A percentile compares a stretch with the other conserved stretches of the same genome.
Conservation (phyloP, 768 basidiomycete species). For the Pulveroboletus ravenelii region DNA sequence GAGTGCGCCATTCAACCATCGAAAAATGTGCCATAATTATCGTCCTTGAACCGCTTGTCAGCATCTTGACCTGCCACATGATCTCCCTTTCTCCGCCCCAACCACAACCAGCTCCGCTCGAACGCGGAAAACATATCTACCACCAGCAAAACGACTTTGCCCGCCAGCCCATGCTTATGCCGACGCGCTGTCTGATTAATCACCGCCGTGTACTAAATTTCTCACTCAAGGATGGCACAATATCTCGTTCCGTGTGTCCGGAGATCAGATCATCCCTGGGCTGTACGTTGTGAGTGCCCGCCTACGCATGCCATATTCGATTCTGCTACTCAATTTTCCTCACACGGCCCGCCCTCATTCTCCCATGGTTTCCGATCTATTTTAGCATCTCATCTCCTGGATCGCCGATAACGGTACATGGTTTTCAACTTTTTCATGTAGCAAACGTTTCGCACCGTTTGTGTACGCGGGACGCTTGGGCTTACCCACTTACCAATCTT, state of each 20-base stretch:
- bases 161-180: background rate
- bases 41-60: constrained; percentile 8
- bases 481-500: background rate
- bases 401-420: background rate
- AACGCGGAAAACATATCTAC: constrained; percentile 15
- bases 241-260: background rate
- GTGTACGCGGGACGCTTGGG: background rate
- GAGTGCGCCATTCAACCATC: background rate
- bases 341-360: constrained; percentile 1
- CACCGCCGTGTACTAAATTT: background rate
- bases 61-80: constrained; percentile 22
- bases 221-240: background rate
- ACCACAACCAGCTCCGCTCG: constrained; percentile 33
- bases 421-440: background rate
- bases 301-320: background rate
- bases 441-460: background rate
- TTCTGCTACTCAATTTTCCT: constrained; percentile 1
- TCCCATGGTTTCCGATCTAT: background rate
- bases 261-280: background rate
- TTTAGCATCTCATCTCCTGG: background rate
- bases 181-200: background rate
- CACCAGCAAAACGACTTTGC: background rate
- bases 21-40: constrained; percentile 26
- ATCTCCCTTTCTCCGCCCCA: constrained; percentile 31
- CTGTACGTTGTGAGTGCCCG: background rate